A percentile compares a stretch with the other conserved stretches of the same genome.
Conservation (phyloP, 2,329 filamentous ascomycete genomes). For the Sporothrix dimorphospora region DNA sequence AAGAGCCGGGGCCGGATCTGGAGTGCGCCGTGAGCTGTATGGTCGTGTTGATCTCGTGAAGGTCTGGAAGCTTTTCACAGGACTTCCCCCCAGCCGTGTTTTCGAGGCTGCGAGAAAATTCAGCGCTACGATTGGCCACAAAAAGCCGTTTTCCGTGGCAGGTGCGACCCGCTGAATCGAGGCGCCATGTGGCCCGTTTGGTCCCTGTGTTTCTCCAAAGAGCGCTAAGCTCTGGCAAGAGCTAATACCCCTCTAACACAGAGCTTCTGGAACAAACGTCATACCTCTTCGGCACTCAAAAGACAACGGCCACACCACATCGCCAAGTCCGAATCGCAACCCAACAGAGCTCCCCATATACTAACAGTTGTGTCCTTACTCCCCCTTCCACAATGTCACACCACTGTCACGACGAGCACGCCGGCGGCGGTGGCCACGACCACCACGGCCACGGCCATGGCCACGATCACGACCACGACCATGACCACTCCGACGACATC, state of each 20-base stretch:
- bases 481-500: constrained; percentile 91
- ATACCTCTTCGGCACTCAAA: constrained; percentile 5
- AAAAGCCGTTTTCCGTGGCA: not conserved
- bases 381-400: constrained; percentile 30
- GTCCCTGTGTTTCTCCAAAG: not conserved
- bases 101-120: not conserved
- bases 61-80: not conserved
- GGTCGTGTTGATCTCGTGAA: not conserved
- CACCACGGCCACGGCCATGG: constrained; percentile 46
- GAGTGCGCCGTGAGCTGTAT: not conserved
- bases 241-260: constrained; percentile 3
- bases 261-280: not conserved
- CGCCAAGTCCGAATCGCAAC: not conserved
- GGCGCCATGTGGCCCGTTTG: not conserved
- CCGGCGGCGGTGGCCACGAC: constrained; percentile 27
- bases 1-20: not conserved
- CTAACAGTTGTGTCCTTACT: not conserved
- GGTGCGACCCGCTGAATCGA: constrained; percentile 14
- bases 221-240: not conserved
- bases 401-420: constrained; percentile 43
- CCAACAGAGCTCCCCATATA: not conserved
- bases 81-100: not conserved
- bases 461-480: constrained; percentile 62
- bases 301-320: not conserved
- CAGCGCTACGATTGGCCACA: not conserved